Conservation (phyloP, 1,139 yeast genomes). For the Yamadazyma mexicana region DNA sequence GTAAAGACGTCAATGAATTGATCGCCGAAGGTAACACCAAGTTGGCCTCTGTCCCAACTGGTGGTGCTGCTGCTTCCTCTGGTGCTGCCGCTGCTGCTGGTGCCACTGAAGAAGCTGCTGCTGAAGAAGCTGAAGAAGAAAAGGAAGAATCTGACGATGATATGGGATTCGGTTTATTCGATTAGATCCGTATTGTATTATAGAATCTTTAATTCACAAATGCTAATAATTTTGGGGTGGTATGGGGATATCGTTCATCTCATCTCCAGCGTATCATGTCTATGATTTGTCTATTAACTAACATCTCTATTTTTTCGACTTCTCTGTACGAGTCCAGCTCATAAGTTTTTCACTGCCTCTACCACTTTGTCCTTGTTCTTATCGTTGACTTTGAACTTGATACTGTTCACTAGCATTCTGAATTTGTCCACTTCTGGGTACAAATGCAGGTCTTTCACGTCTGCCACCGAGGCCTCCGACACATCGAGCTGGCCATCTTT, state of each 20-base stretch:
- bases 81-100: constrained; percentile 46
- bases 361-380: constrained; percentile 9
- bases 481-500: constrained; percentile 9
- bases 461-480: constrained; percentile 19
- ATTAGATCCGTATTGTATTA: constrained; percentile 39
- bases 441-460: not conserved
- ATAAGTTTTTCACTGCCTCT: constrained; percentile 7
- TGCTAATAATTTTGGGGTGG: not conserved
- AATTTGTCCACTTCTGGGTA: constrained; percentile 29
- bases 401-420: constrained; percentile 29
- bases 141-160: constrained; percentile 54
- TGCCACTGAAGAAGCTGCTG: constrained; percentile 42
- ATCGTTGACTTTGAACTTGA: constrained; percentile 15
- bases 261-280: not conserved
- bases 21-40: constrained; percentile 80
- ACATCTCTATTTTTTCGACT: not conserved
- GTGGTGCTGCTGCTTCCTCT: constrained; percentile 75
- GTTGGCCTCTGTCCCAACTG: constrained; percentile 80
- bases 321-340: not conserved
- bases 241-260: not conserved
- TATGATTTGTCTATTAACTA: no score
- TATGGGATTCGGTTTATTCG: constrained; percentile 91
- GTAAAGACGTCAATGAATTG: constrained; percentile 74
- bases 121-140: constrained; percentile 37
- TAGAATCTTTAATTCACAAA: constrained; percentile 1